Evolutionary conservation across 768 basidiomycete genomes (phyloP).

Genomic region (Podaxis carcinomalis): DNA sequence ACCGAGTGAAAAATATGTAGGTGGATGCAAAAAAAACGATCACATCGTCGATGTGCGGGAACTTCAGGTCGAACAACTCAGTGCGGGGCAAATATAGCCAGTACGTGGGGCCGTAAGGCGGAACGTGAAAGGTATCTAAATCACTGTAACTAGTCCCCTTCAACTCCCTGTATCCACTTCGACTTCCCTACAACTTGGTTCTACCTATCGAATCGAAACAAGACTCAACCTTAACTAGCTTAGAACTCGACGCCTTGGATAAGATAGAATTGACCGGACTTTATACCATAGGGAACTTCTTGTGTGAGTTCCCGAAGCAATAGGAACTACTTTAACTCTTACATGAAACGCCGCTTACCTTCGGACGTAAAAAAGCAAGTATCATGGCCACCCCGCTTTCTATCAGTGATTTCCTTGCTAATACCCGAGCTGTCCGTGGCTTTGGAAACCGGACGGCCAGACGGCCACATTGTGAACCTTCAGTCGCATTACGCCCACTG

Average conservation of each 20-base stretch:
- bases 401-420: constrained; percentile 13
- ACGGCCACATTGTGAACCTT: not conserved
- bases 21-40: no score
- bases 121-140: no score
- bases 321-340: constrained; percentile 4
- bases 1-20: no score
- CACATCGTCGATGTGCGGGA: no score
- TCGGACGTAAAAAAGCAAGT: constrained; percentile 6
- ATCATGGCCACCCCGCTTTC: constrained; percentile 1
- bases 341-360: constrained; percentile 6
- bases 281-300: not conserved
- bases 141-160: no score
- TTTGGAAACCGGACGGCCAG: not conserved
- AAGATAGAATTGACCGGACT: not conserved
- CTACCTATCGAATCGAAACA: not conserved
- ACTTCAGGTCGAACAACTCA: no score
- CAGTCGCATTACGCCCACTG: not conserved
- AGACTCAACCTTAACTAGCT: not conserved
- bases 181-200: not conserved
- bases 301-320: not conserved
- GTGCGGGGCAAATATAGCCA: no score
- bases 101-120: no score
- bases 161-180: not conserved
- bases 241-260: not conserved
- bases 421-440: constrained; percentile 13